Evolutionary conservation across 1,284 basidiomycete genomes (phyloP).

Genomic region (Boletus holoroseus): DNA sequence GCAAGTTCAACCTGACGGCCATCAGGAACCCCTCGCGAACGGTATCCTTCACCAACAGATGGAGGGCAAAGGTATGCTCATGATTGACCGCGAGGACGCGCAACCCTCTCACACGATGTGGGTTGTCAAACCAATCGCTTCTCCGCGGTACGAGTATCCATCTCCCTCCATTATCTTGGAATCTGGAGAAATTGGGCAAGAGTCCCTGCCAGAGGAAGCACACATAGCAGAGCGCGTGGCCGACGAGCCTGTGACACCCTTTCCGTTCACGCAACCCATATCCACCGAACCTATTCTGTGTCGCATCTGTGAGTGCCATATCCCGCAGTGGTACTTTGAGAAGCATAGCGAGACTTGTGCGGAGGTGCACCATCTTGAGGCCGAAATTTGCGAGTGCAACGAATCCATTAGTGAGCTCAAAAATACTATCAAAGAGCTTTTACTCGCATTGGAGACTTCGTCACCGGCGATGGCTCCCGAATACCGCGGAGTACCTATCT

Average conservation of each 20-base stretch:
- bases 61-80: constrained; percentile 98
- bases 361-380: constrained; percentile 94
- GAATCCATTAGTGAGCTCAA: constrained; percentile 86
- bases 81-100: constrained; percentile 85
- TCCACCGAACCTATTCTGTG: constrained; percentile 88
- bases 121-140: constrained; percentile 87
- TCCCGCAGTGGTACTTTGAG: constrained; percentile 99
- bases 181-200: constrained; percentile 49
- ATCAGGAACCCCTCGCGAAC: constrained; percentile 44
- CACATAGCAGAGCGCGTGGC: constrained; percentile 22
- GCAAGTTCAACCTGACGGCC: constrained; percentile 59
- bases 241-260: constrained; percentile 54
- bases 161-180: constrained; percentile 54
- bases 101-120: constrained; percentile 97
- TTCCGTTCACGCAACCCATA: constrained; percentile 71
- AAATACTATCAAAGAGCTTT: constrained; percentile 75
- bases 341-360: constrained; percentile 99
- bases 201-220: constrained; percentile 37
- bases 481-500: constrained; percentile 86
- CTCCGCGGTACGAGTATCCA: constrained; percentile 60
- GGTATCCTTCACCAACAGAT: constrained; percentile 77
- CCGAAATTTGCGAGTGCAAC: constrained; percentile 91
- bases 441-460: constrained; percentile 56
- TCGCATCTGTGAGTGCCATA: constrained; percentile 95
- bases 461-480: constrained; percentile 61